Percentiles rank a stretch among this genome's conserved stretches.
Evolutionary conservation across 2,329 filamentous ascomycete genomes (phyloP).

Genomic region (Colletotrichum truncatum): DNA sequence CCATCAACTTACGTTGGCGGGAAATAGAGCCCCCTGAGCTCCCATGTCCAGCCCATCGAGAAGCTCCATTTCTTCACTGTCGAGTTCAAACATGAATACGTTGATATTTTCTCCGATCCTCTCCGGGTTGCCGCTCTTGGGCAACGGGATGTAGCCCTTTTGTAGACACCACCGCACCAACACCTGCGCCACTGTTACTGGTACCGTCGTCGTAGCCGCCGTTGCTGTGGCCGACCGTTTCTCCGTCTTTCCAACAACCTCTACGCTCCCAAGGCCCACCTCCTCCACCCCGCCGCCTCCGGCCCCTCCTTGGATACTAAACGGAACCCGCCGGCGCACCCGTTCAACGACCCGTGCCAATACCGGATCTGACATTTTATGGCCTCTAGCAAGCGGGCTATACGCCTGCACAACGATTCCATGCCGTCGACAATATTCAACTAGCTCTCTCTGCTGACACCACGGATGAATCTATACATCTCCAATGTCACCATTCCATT

Average conservation of each 20-base stretch:
- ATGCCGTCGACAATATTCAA: constrained; percentile 75
- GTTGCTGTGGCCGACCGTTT: constrained; percentile 69
- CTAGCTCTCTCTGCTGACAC: constrained; percentile 62
- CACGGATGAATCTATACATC: constrained; percentile 75
- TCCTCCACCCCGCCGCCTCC: background rate
- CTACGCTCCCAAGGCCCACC: constrained; percentile 38
- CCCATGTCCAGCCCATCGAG: constrained; percentile 43
- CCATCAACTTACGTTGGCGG: constrained; percentile 37
- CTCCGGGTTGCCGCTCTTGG: constrained; percentile 69
- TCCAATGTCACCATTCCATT: no score
- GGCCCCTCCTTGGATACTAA: background rate
- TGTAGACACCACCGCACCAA: constrained; percentile 76
- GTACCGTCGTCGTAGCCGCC: no score
- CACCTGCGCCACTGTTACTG: constrained; percentile 67
- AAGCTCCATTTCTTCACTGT: constrained; percentile 61
- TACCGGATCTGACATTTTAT: constrained; percentile 59
- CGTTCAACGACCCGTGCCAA: constrained; percentile 42
- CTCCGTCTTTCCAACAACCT: constrained; percentile 51
- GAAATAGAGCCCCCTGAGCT: constrained; percentile 39
- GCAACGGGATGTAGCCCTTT: constrained; percentile 74
- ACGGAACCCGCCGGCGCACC: background rate
- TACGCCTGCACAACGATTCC: constrained; percentile 66
- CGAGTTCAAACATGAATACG: constrained; percentile 68
- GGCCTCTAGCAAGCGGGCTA: constrained; percentile 46
- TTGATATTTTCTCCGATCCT: constrained; percentile 69